Base-by-base conservation (phyloP, 1,284 basidiomycete species). In the Irpex rosettiformis region DNA sequence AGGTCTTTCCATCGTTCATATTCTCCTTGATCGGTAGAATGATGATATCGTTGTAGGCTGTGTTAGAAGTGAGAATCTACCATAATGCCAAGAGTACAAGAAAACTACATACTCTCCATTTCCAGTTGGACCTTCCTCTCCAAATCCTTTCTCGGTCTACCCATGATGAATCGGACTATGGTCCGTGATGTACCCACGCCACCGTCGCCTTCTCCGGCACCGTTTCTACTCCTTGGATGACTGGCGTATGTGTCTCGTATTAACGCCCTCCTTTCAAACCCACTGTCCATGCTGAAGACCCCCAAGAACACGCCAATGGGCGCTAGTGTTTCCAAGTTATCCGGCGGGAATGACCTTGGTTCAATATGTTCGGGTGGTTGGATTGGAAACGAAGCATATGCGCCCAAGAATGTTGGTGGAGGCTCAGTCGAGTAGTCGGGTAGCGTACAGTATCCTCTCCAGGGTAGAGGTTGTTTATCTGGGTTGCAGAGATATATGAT, bases 401-500 rank as follows among this genome's bases (percentile, higher is more conserved):
- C 62, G 22, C 72, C 66, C 40, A 68, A 75, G 71, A 65, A 76
- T 72, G 62, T 76, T 66, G 65, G 77, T 63, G 69, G 80, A 69
- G 67, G 73, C 11, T 66, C 61, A 3, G 68, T 66, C 16, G 83
- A 79, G 33, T 75, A 58, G 54, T 80, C 78, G 43, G 85, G 81
- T 61, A 86, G 76, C 55, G 89, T 83, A 73, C 96, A 98, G 72
- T 96, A 96, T 25, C 88, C 86, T 64, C 94, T 86, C 94, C 95
- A 99, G 47, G 96, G 95, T 28, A 96, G 75, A 13, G 94, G 89
- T 58, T 91, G 89, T 73, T 98, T 98, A 80, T 99, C 96, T 49
- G 95, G 94, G 70, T 98, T 96, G 69, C 98, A 84, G 62, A 96
- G 84, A 73, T 96, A 91, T 70, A 94, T 95, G 72, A 98, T 82